Percentiles rank a stretch among this genome's conserved stretches.
Evolutionary conservation across 805 yeast genomes (phyloP).

Genomic region (Ogataea methanolica): DNA sequence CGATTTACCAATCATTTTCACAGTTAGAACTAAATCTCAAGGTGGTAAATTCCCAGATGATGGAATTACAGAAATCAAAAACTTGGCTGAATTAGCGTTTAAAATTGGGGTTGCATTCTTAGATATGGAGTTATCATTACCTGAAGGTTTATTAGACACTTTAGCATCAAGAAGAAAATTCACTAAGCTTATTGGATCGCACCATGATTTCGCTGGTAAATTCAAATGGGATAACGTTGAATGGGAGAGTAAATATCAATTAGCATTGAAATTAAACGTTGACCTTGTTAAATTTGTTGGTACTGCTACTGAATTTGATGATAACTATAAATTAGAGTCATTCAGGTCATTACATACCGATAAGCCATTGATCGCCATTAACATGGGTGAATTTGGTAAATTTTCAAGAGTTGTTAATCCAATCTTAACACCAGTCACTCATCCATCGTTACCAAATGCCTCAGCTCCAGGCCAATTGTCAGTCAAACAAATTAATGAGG

Average conservation of each 20-base stretch:
- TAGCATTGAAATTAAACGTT: constrained; percentile 59
- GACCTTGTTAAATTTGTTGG: constrained; percentile 86
- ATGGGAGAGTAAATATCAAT: constrained; percentile 70
- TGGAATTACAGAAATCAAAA: constrained; percentile 41
- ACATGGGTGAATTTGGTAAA: constrained; percentile 74
- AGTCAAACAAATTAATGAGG: constrained; percentile 56
- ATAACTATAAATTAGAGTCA: constrained; percentile 65
- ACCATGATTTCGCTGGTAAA: constrained; percentile 65
- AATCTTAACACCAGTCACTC: constrained; percentile 81
- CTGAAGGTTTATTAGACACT: constrained; percentile 48
- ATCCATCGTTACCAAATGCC: constrained; percentile 56
- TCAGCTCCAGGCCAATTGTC: constrained; percentile 81
- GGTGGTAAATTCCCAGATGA: constrained; percentile 79
- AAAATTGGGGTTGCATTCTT: constrained; percentile 76
- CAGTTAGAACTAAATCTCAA: constrained; percentile 71
- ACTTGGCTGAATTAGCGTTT: constrained; percentile 57
- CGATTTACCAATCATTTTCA: constrained; percentile 72
- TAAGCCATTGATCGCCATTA: constrained; percentile 76
- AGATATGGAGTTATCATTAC: constrained; percentile 73
- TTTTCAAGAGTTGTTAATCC: constrained; percentile 74
- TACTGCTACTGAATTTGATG: constrained; percentile 55
- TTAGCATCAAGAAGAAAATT: constrained; percentile 49
- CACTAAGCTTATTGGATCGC: constrained; percentile 77
- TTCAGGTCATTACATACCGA: constrained; percentile 55
- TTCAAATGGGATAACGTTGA: constrained; percentile 63